Conservation (phyloP, 257 asterid species). For the Solanum sitiens region DNA sequence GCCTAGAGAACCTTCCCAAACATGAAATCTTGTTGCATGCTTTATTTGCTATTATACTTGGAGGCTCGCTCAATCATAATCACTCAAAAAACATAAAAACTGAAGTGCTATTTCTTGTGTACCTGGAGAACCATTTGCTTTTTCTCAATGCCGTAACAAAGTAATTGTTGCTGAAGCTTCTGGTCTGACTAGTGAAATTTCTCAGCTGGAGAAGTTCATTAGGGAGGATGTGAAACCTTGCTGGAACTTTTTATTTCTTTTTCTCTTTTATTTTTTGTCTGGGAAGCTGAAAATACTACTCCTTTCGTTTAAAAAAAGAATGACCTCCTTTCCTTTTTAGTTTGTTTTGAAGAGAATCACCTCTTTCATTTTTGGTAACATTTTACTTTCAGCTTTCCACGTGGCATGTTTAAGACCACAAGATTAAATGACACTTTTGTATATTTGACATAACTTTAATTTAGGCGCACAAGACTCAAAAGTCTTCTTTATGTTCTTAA, state of each 20-base stretch:
- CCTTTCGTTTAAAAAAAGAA: too few relatives aligned
- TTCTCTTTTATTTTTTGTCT: not conserved
- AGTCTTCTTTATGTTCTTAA: too few relatives aligned
- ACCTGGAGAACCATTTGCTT: conserved; percentile 66
- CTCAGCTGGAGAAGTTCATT: conserved; percentile 65
- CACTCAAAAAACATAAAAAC: not conserved
- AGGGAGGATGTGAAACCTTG: conserved; percentile 53
- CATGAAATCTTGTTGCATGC: not conserved
- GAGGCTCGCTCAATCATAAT: not conserved
- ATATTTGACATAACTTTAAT: too few relatives aligned
- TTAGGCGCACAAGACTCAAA: too few relatives aligned
- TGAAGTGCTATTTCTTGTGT: conserved; percentile 14
- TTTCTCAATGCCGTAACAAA: conserved; percentile 69
- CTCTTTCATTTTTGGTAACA: too few relatives aligned
- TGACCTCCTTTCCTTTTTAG: too few relatives aligned
- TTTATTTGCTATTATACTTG: not conserved
- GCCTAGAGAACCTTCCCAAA: not conserved
- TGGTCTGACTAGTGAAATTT: conserved; percentile 51
- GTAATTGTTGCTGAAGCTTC: conserved; percentile 66
- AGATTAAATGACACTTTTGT: too few relatives aligned
- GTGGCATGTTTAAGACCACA: too few relatives aligned
- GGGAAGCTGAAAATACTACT: not conserved
- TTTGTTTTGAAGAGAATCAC: too few relatives aligned
- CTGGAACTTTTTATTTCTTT: not conserved
- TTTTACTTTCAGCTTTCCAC: too few relatives aligned